Percentiles rank a stretch among this genome's conserved stretches.
phyloP scores from a whole-genome alignment of 805 yeast species.

The Zygotorulaspora danielsina region DNA sequence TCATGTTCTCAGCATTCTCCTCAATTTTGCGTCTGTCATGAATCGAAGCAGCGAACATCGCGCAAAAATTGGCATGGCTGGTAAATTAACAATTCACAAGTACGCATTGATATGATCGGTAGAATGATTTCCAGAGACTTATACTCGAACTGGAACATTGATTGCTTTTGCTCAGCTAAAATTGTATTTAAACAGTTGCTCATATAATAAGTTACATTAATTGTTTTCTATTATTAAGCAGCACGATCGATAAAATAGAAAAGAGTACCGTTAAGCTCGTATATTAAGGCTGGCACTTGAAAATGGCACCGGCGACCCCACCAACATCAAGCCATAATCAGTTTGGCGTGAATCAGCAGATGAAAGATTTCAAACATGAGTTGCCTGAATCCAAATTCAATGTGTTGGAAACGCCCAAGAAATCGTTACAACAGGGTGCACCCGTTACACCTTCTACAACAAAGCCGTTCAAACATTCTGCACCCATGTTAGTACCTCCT shows the following conservation, averaged over 20 bases:
- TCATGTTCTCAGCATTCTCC: no score
- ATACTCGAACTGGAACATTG: background rate
- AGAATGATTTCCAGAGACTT: background rate
- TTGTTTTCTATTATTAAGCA: background rate
- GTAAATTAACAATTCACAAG: background rate
- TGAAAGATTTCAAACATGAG: conserved; percentile 4
- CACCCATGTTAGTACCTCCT: conserved; percentile 20
- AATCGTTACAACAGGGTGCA: conserved; percentile 4
- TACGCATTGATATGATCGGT: background rate
- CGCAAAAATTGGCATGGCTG: conserved; percentile 4
- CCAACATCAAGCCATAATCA: conserved; percentile 28
- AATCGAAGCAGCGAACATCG: conserved; percentile 2
- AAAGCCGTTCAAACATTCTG: conserved; percentile 13
- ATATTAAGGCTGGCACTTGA: no score
- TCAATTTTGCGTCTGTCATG: background rate
- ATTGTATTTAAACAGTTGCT: background rate
- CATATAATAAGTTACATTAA: background rate
- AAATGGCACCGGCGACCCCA: conserved; percentile 36
- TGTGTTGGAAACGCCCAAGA: conserved; percentile 15
- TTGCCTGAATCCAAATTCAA: conserved; percentile 1
- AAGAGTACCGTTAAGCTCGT: background rate
- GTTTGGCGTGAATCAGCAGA: conserved; percentile 1
- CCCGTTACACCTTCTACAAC: conserved; percentile 31
- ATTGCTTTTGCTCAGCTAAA: background rate
- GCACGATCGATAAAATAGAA: background rate